Base-by-base conservation (phyloP, 129 eudicot species). In the Artemisia tridentata region DNA sequence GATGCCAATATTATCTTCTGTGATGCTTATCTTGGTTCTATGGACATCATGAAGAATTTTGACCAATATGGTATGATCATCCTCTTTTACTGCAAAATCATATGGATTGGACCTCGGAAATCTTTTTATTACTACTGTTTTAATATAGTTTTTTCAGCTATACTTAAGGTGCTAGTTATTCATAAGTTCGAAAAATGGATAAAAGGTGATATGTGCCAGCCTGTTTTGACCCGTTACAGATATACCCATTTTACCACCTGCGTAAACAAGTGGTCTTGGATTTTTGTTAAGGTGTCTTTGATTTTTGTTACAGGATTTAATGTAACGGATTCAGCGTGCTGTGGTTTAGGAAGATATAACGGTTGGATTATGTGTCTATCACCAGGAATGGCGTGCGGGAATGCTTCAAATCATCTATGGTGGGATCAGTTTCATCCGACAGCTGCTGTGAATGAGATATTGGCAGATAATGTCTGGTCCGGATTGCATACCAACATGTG, bases 371-470 rank as follows among this genome's bases (percentile, higher is more conserved):
- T 82, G 83, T 92, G 98, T 62, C 43, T 89, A 55, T 83, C 96
- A 31, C 80, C 98, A 55, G 92, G 80, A 43, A 89, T 92, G 98
- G 95, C 98, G 19, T 92, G 98, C 67, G 60, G 47, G 7, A 82
- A 89, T 57, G 96, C 98, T 68, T 80, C 96, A 0, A 81, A 73
- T 52, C 95, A 92, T 79, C 82, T 92, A 23, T 92, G 96, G 98
- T 92, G 98, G 96, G 98, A 92, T 48, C 98, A 92, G 50, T 92
- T 92, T 73, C 96, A 92, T 84, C 98, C 98, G 12, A 93, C 98
- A 2, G 86, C 84, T 72, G 86, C 92, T 43, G 95, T 89, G 14
- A 85, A 89, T 50, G 81, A 69, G 62, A 82, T 89, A 18, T 76
- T 93, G 46, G 97, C 95, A 10, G 96, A 89, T 21, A 93, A 89